phyloP scores from a whole-genome alignment of 108 stramenopile genomes.

The Conticribra weissflogii region DNA sequence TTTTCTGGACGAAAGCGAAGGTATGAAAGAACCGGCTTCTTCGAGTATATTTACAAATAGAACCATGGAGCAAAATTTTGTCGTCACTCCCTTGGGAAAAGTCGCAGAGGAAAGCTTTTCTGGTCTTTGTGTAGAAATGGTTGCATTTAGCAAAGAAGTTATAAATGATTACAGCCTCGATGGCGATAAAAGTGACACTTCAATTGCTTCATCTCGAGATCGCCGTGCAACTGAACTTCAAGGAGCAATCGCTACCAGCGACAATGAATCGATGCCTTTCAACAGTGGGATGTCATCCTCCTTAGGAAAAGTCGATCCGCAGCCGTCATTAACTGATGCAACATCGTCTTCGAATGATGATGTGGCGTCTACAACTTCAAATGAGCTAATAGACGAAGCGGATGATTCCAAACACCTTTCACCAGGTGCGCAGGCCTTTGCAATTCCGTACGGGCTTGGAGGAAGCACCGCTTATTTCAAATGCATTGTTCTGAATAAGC shows the following conservation, averaged over 20 bases:
- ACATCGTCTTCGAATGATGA: background rate
- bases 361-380: conserved; percentile 1
- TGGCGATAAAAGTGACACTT: background rate
- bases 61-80: conserved; percentile 2
- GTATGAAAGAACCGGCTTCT: background rate
- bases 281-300: conserved; percentile 12
- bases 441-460: conserved; percentile 22
- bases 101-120: conserved; percentile 30
- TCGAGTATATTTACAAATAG: no score
- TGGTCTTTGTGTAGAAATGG: conserved; percentile 30
- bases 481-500: conserved; percentile 22
- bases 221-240: conserved; percentile 6
- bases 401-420: conserved; percentile 1
- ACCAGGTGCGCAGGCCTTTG: conserved; percentile 16
- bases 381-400: background rate
- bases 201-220: background rate
- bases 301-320: conserved; percentile 1
- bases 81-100: conserved; percentile 30
- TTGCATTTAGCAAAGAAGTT: conserved; percentile 17
- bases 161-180: background rate
- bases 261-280: conserved; percentile 6
- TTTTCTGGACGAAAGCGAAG: no score
- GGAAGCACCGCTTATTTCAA: conserved; percentile 11
- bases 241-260: conserved; percentile 1
- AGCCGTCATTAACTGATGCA: background rate